Conservation (phyloP, 352 stramenopile genomes). For the Pythium dissotocum region DNA sequence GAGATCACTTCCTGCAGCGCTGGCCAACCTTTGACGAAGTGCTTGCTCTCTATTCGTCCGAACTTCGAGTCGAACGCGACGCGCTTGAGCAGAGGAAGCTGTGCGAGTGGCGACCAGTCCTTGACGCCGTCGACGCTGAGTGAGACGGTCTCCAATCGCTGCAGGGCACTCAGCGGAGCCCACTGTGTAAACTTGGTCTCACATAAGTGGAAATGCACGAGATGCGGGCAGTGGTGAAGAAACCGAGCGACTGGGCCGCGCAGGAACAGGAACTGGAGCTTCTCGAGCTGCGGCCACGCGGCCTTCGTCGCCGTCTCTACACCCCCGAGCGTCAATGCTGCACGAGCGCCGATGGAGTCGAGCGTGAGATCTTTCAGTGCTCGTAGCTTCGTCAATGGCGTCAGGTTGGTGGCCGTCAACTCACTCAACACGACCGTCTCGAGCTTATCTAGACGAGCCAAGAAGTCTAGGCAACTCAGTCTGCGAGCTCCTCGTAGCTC, state of each 20-base stretch:
- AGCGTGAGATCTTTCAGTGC: conserved; percentile 16
- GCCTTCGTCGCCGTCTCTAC: not conserved
- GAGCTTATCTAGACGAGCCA: conserved; percentile 6
- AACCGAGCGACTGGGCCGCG: not conserved
- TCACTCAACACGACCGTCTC: conserved; percentile 9
- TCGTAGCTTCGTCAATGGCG: conserved; percentile 7
- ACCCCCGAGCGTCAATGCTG: not conserved
- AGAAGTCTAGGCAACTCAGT: conserved; percentile 5
- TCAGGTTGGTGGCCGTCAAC: conserved; percentile 8
- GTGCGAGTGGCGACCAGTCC: conserved; percentile 20
- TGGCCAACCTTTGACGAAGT: conserved; percentile 15
- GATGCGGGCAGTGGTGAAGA: conserved; percentile 6
- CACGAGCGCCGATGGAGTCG: conserved; percentile 6
- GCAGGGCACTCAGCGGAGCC: conserved; percentile 3
- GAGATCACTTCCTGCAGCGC: conserved; percentile 21
- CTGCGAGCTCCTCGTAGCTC: conserved; percentile 6
- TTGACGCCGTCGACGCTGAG: conserved; percentile 17
- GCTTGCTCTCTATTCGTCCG: conserved; percentile 1
- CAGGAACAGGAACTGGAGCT: conserved; percentile 23
- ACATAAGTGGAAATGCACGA: conserved; percentile 18
- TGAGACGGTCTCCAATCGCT: conserved; percentile 11
- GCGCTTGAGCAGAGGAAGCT: conserved; percentile 5
- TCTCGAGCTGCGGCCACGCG: conserved; percentile 8
- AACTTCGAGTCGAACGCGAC: conserved; percentile 13
- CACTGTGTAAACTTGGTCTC: conserved; percentile 3